Conservation (phyloP, 2,329 filamentous ascomycete genomes). For the Colletotrichum zoysiae region DNA sequence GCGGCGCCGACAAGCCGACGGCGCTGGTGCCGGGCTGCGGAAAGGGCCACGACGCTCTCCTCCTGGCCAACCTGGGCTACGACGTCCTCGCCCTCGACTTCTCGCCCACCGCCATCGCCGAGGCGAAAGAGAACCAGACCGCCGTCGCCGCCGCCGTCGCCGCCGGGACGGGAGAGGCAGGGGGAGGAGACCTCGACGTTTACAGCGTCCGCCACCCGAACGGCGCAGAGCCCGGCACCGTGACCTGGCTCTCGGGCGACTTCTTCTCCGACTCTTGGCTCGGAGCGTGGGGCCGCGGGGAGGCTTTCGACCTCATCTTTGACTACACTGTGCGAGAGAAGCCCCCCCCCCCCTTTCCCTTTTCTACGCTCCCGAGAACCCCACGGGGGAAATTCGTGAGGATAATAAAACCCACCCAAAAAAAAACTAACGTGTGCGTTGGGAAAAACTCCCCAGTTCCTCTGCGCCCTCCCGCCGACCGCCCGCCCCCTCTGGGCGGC, state of each 20-base stretch:
- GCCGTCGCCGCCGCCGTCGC: constrained; percentile 33
- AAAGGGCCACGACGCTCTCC: constrained; percentile 82
- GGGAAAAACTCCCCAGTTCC: constrained; percentile 61
- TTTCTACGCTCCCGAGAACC: too few relatives aligned
- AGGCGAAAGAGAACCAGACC: constrained; percentile 59
- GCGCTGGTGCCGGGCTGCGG: constrained; percentile 88
- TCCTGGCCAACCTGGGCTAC: constrained; percentile 81
- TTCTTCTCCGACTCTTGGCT: constrained; percentile 75
- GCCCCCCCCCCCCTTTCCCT: not conserved
- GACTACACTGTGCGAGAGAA: constrained; percentile 69
- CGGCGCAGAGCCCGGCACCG: constrained; percentile 59
- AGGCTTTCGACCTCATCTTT: constrained; percentile 74
- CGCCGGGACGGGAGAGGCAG: constrained; percentile 50
- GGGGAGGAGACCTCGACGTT: constrained; percentile 53
- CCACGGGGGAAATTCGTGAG: too few relatives aligned
- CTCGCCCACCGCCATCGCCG: constrained; percentile 61
- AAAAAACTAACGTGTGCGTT: not conserved
- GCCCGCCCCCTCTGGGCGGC: constrained; percentile 66
- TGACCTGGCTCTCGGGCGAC: constrained; percentile 71
- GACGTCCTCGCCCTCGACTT: constrained; percentile 82
- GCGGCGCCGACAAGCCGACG: constrained; percentile 7
- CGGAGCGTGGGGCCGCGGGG: constrained; percentile 53
- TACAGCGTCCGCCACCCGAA: constrained; percentile 56
- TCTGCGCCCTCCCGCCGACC: constrained; percentile 70
- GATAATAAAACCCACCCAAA: too few relatives aligned